These are phyloP conservation scores for Apiotrichum akiyoshidainum DNA, from an alignment of 1,284 basidiomycete genomes.

Conservation along the genomic window DNA sequence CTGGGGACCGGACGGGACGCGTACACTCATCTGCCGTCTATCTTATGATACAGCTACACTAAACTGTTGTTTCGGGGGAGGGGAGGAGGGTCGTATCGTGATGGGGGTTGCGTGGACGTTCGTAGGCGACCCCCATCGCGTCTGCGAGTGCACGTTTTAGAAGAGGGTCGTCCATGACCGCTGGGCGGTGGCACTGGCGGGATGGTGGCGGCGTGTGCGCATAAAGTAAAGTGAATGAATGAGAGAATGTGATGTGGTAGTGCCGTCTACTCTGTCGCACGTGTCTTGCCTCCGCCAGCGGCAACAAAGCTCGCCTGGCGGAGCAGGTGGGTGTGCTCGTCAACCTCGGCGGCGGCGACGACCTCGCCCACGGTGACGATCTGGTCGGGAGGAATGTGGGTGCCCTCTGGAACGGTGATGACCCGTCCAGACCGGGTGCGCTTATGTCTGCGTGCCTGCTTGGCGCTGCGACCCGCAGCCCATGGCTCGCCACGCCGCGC, in stretches of 20 bases:
- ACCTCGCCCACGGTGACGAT: constrained; percentile 45
- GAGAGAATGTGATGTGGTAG: neutral
- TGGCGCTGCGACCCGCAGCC: constrained; percentile 48
- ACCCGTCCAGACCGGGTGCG: constrained; percentile 47
- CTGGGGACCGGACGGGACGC: too few relatives aligned
- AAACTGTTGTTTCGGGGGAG: neutral
- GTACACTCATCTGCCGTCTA: neutral
- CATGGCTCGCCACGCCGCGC: constrained; percentile 48
- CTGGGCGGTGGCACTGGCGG: too few relatives aligned
- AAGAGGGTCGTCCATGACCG: too few relatives aligned
- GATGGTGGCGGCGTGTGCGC: neutral
- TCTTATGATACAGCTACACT: constrained; percentile 7
- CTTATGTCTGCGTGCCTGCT: constrained; percentile 40
- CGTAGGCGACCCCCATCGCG: neutral
- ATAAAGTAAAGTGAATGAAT: neutral
- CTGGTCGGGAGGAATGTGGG: constrained; percentile 38
- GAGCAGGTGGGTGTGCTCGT: constrained; percentile 43
- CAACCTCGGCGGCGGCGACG: constrained; percentile 28
- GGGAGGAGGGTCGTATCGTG: neutral
- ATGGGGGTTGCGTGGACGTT: neutral
- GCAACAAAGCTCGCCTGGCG: neutral
- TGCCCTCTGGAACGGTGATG: constrained; percentile 43
- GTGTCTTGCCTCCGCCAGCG: constrained; percentile 15
- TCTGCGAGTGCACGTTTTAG: too few relatives aligned
- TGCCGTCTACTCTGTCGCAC: constrained; percentile 13